Evolutionary conservation across 768 basidiomycete genomes (phyloP).

Genomic region (Pisolithus microcarpus): DNA sequence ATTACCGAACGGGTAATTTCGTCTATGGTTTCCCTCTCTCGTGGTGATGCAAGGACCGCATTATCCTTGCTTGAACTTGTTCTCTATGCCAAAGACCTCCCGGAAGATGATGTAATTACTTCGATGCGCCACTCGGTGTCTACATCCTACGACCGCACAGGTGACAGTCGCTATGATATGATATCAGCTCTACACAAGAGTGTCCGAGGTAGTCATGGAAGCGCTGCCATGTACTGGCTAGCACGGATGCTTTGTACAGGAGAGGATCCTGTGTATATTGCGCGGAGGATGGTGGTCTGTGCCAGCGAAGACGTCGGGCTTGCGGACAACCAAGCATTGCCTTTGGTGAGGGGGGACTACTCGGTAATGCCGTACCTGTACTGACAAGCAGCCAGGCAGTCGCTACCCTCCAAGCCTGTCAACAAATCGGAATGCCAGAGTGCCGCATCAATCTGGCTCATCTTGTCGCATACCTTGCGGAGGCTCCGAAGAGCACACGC

Average conservation of each 20-base stretch:
- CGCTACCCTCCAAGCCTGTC: slow-evolving; percentile 57
- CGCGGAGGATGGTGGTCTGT: slow-evolving; percentile 66
- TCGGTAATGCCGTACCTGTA: slow-evolving; percentile 5
- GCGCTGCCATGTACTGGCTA: slow-evolving; percentile 83
- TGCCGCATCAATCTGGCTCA: slow-evolving; percentile 76
- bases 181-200: slow-evolving; percentile 82
- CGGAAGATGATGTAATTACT: slow-evolving; percentile 45
- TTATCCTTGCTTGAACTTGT: slow-evolving; percentile 71
- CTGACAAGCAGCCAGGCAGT: slow-evolving; percentile 40
- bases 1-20: slow-evolving; percentile 42
- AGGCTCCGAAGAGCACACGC: slow-evolving; percentile 76
- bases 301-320: slow-evolving; percentile 85
- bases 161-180: slow-evolving; percentile 74
- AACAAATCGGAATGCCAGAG: slow-evolving; percentile 73
- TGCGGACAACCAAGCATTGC: slow-evolving; percentile 70
- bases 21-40: slow-evolving; percentile 46
- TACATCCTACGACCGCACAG: slow-evolving; percentile 65
- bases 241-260: slow-evolving; percentile 77
- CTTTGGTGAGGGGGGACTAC: slow-evolving; percentile 42
- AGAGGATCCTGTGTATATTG: slow-evolving; percentile 75
- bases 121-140: slow-evolving; percentile 57
- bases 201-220: slow-evolving; percentile 67
- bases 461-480: slow-evolving; percentile 69
- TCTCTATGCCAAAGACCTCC: slow-evolving; percentile 35
- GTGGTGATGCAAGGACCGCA: slow-evolving; percentile 72